These are phyloP conservation scores for Penicillium crystallinum DNA, from an alignment of 495 filamentous ascomycete genomes.

Conservation along the genomic window DNA sequence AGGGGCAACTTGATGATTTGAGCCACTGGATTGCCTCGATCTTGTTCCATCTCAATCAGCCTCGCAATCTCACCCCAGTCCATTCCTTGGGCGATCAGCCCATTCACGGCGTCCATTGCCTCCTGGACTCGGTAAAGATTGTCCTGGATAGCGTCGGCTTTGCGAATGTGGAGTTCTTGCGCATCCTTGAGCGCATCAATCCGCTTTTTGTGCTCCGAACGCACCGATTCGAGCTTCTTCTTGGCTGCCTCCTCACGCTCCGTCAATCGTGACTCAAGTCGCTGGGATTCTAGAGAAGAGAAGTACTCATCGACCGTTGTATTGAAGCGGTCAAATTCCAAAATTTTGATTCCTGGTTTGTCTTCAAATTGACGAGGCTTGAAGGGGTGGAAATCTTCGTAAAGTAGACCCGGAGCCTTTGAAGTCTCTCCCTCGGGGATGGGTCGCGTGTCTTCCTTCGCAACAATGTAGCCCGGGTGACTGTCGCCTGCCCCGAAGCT, in stretches of 20 bases:
- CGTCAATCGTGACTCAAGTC: slow-evolving; percentile 72
- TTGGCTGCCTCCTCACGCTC: slow-evolving; percentile 79
- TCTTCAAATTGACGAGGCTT: slow-evolving; percentile 75
- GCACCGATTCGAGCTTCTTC: slow-evolving; percentile 74
- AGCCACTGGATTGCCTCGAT: slow-evolving; percentile 75
- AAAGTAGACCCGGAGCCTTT: slow-evolving; percentile 54
- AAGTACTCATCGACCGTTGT: slow-evolving; percentile 94
- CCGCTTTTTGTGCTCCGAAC: slow-evolving; percentile 74
- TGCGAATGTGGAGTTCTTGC: slow-evolving; percentile 79
- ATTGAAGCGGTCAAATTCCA: slow-evolving; percentile 81
- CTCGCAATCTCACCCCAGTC: slow-evolving; percentile 90
- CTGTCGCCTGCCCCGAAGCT: slow-evolving; percentile 24
- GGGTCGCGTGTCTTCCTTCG: slow-evolving; percentile 52
- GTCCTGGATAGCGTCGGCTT: slow-evolving; percentile 83
- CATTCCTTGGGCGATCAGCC: slow-evolving; percentile 85
- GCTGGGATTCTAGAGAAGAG: slow-evolving; percentile 92
- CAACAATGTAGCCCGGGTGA: slow-evolving; percentile 78
- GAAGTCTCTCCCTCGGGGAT: slow-evolving; percentile 33
- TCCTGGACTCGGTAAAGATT: slow-evolving; percentile 87
- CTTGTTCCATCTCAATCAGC: slow-evolving; percentile 81
- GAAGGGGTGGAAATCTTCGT: slow-evolving; percentile 96
- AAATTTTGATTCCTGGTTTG: slow-evolving; percentile 54
- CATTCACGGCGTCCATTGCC: slow-evolving; percentile 85
- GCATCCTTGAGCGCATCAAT: slow-evolving; percentile 73
- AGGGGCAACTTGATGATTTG: slow-evolving; percentile 81